Conservation (phyloP, 768 basidiomycete species). For the Pleurotus ostreatus region DNA sequence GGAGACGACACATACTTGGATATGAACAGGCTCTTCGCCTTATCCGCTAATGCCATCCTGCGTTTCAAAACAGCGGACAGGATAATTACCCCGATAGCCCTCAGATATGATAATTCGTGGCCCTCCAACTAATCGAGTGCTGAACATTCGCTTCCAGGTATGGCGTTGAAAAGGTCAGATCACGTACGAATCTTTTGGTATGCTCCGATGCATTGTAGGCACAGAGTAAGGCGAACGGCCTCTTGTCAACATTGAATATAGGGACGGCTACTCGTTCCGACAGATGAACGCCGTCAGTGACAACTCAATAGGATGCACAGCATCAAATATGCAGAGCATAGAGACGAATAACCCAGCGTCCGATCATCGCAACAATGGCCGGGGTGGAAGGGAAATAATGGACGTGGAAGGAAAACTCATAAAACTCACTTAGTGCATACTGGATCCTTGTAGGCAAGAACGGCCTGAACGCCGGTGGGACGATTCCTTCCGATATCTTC, state of each 20-base stretch:
- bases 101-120: constrained; percentile 85
- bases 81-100: constrained; percentile 93
- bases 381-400: neutral
- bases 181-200: constrained; percentile 72
- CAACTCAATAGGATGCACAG: too few species aligned
- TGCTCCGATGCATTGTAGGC: constrained; percentile 86
- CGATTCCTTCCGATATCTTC: constrained; percentile 80
- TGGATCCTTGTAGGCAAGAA: constrained; percentile 81
- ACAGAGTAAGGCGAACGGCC: constrained; percentile 86
- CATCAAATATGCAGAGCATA: too few species aligned
- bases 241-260: constrained; percentile 89
- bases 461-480: constrained; percentile 78
- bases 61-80: constrained; percentile 89
- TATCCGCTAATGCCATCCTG: constrained; percentile 91
- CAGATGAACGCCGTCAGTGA: neutral
- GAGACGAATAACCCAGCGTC: too few species aligned
- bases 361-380: too few species aligned
- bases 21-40: constrained; percentile 89
- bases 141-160: too few species aligned
- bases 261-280: constrained; percentile 61
- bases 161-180: neutral
- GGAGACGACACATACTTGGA: constrained; percentile 66
- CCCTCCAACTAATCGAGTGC: constrained; percentile 61
- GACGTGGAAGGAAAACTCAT: constrained; percentile 37
- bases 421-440: constrained; percentile 75